Conservation (phyloP, 768 basidiomycete species). For the Boletus barrowsii region DNA sequence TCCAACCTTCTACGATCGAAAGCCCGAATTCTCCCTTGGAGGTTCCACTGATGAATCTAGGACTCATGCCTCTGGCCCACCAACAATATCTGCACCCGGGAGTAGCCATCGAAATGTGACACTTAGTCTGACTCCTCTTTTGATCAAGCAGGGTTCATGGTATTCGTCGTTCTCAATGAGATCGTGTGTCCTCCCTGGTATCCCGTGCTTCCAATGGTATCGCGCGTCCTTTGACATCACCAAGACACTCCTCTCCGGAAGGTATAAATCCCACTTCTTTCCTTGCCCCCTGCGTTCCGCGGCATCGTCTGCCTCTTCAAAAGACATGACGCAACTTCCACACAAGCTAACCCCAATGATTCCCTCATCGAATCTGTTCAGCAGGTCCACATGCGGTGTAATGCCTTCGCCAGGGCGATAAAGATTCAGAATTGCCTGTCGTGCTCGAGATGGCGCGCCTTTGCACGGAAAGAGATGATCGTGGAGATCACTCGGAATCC, state of each 20-base stretch:
- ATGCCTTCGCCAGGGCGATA: conserved; percentile 92
- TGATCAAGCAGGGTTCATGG: conserved; percentile 37
- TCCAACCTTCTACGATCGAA: conserved; percentile 1
- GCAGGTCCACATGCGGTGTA: conserved; percentile 81
- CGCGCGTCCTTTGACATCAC: conserved; percentile 79
- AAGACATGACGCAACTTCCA: conserved; percentile 79
- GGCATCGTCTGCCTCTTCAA: conserved; percentile 36
- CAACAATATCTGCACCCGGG: conserved; percentile 81
- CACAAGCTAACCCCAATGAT: conserved; percentile 86
- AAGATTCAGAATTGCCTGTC: conserved; percentile 88
- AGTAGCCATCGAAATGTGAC: conserved; percentile 87
- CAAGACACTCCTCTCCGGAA: conserved; percentile 74
- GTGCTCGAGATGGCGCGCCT: conserved; percentile 41
- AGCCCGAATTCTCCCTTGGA: background rate
- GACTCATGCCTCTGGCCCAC: conserved; percentile 37
- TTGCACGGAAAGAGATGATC: conserved; percentile 57
- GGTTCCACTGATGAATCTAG: conserved; percentile 6
- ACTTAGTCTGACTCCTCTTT: conserved; percentile 63
- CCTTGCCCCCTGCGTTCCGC: background rate
- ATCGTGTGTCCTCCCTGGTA: conserved; percentile 60
- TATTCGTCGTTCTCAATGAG: conserved; percentile 42
- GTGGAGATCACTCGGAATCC: conserved; percentile 49
- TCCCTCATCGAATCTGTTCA: conserved; percentile 81
- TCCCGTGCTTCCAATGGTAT: conserved; percentile 88
- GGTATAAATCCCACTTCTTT: conserved; percentile 49